These are phyloP conservation scores for Kazachstania sp. DNA, from an alignment of 1,139 yeast species.

Conservation along the genomic window DNA sequence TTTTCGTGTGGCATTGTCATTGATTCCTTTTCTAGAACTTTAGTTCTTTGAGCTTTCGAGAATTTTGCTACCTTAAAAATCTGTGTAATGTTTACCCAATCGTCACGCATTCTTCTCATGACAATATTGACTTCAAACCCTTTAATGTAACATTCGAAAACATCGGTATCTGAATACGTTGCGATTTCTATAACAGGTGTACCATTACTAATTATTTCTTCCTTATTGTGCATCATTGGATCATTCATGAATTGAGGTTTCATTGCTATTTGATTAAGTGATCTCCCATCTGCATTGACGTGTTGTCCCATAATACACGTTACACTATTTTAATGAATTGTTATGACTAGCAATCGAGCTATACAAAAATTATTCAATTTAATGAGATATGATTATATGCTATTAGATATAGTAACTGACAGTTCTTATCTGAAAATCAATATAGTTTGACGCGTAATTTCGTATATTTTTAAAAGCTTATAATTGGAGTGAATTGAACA, in stretches of 20 bases:
- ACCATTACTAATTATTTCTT: background rate
- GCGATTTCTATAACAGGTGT: conserved; percentile 28
- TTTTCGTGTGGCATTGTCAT: conserved; percentile 80
- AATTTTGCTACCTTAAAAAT: conserved; percentile 79
- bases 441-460: no score
- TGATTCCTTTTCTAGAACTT: conserved; percentile 81
- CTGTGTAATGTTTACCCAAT: conserved; percentile 89
- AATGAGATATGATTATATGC: no score
- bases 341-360: background rate
- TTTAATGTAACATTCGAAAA: conserved; percentile 45
- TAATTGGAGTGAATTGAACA: no score
- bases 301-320: background rate
- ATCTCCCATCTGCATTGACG: background rate
- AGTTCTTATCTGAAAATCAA: no score
- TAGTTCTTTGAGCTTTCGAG: conserved; percentile 78
- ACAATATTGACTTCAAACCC: conserved; percentile 27
- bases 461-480: no score
- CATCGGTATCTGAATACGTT: conserved; percentile 38
- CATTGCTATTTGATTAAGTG: background rate
- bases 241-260: background rate
- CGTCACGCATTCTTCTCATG: conserved; percentile 73
- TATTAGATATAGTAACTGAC: no score
- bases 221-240: background rate
- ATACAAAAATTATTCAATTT: no score
- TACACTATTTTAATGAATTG: background rate